Evolutionary conservation across 352 stramenopile species (phyloP).

Genomic region (Pythium chondricola): DNA sequence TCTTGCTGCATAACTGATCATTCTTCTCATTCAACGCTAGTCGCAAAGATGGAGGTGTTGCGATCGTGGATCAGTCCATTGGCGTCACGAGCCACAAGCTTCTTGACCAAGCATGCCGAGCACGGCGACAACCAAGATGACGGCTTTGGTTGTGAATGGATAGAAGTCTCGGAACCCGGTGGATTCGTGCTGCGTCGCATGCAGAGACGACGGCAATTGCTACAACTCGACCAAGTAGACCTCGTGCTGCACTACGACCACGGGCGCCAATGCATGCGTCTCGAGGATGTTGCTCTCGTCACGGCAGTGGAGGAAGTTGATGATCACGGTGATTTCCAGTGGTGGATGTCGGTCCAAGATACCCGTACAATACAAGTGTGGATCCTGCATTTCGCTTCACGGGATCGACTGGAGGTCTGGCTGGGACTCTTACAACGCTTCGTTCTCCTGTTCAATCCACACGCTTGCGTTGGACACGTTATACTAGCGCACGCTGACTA

Average conservation of each 20-base stretch:
- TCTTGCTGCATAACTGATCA: not conserved
- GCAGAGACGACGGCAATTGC: slow-evolving; percentile 27
- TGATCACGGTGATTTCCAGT: slow-evolving; percentile 21
- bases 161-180: slow-evolving; percentile 47
- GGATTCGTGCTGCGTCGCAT: slow-evolving; percentile 44
- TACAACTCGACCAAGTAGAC: slow-evolving; percentile 59
- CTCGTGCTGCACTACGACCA: slow-evolving; percentile 52
- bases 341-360: slow-evolving; percentile 72
- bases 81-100: not conserved
- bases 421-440: slow-evolving; percentile 30
- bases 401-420: slow-evolving; percentile 33
- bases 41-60: slow-evolving; percentile 14
- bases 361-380: slow-evolving; percentile 44
- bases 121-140: slow-evolving; percentile 13
- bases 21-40: too few relatives aligned
- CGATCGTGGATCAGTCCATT: slow-evolving; percentile 8
- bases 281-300: slow-evolving; percentile 57
- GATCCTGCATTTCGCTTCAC: slow-evolving; percentile 51
- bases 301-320: slow-evolving; percentile 44
- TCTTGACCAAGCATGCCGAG: not conserved
- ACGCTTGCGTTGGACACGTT: slow-evolving; percentile 37
- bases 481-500: slow-evolving; percentile 22
- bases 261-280: slow-evolving; percentile 40
- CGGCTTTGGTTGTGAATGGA: slow-evolving; percentile 34
- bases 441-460: slow-evolving; percentile 27